Evolutionary conservation across 495 filamentous ascomycete genomes (phyloP).

Genomic region (Penicillium pancosmium): DNA sequence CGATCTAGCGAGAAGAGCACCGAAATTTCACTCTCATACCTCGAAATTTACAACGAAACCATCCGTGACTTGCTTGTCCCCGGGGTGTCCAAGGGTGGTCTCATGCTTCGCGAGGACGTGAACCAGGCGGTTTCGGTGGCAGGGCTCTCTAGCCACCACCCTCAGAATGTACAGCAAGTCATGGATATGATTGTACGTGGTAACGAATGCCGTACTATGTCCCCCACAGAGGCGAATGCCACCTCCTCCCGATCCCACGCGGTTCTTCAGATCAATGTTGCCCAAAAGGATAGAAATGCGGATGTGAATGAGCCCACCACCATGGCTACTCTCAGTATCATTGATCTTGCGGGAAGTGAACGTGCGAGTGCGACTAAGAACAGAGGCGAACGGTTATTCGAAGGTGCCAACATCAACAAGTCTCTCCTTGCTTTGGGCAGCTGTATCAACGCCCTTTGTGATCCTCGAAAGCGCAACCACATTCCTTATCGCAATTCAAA

Average conservation of each 20-base stretch:
- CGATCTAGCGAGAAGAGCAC: conserved; percentile 81
- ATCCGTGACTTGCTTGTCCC: conserved; percentile 93
- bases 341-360: conserved; percentile 96
- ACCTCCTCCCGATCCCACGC: conserved; percentile 97
- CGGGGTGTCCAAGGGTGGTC: conserved; percentile 78
- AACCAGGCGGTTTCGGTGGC: conserved; percentile 92
- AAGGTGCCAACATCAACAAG: conserved; percentile 99
- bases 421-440: conserved; percentile 92
- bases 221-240: conserved; percentile 95
- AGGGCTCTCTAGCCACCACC: conserved; percentile 89
- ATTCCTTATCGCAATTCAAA: conserved; percentile 98
- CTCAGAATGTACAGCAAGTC: conserved; percentile 85
- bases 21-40: conserved; percentile 89
- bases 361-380: conserved; percentile 97
- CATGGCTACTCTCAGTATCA: conserved; percentile 97
- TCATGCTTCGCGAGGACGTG: conserved; percentile 94
- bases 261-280: conserved; percentile 96
- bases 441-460: conserved; percentile 98
- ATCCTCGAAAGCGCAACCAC: conserved; percentile 88
- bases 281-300: conserved; percentile 91
- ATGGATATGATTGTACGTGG: conserved; percentile 99
- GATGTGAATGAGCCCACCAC: conserved; percentile 93
- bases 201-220: conserved; percentile 94
- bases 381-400: conserved; percentile 83
- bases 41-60: conserved; percentile 99